phyloP scores from a whole-genome alignment of 2,329 filamentous ascomycete genomes.

The Exserohilum rostratum region DNA sequence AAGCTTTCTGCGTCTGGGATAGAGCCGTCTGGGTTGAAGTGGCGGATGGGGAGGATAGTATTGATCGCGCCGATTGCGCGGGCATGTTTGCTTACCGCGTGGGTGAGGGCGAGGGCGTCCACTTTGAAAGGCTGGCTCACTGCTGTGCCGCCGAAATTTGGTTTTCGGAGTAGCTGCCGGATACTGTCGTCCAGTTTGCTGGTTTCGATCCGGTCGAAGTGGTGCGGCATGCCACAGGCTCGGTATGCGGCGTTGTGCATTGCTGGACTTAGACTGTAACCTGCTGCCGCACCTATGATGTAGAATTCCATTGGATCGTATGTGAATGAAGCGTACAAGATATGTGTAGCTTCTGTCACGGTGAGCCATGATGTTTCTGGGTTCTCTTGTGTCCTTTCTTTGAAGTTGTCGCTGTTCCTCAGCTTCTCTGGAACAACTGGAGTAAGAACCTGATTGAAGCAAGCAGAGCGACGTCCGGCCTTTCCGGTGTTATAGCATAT shows the following conservation, averaged over 20 bases:
- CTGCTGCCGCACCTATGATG: slow-evolving; percentile 75
- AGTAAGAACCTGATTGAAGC: slow-evolving; percentile 69
- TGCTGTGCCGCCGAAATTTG: slow-evolving; percentile 73
- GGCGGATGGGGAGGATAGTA: slow-evolving; percentile 73
- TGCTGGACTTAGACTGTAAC: slow-evolving; percentile 74
- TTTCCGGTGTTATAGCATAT: slow-evolving; percentile 70
- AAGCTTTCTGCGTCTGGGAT: slow-evolving; percentile 62
- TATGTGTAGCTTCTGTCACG: slow-evolving; percentile 66
- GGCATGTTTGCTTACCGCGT: slow-evolving; percentile 72
- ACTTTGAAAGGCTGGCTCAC: slow-evolving; percentile 77
- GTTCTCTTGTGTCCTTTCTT: slow-evolving; percentile 44
- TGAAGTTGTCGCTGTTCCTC: slow-evolving; percentile 36
- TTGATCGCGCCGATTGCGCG: slow-evolving; percentile 77
- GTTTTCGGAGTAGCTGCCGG: slow-evolving; percentile 65
- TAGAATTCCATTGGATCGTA: slow-evolving; percentile 74
- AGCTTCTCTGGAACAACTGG: slow-evolving; percentile 63
- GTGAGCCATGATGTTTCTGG: slow-evolving; percentile 61
- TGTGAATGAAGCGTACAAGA: slow-evolving; percentile 69
- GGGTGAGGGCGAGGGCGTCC: slow-evolving; percentile 67
- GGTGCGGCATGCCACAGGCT: slow-evolving; percentile 70
- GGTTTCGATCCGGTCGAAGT: slow-evolving; percentile 68
- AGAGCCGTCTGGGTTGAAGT: slow-evolving; percentile 60
- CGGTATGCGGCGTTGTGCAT: slow-evolving; percentile 76
- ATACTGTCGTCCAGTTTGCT: slow-evolving; percentile 63
- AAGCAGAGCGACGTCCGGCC: slow-evolving; percentile 67